phyloP scores from a whole-genome alignment of 73 alveolate genomes.

The Paramecium primaurelia region DNA sequence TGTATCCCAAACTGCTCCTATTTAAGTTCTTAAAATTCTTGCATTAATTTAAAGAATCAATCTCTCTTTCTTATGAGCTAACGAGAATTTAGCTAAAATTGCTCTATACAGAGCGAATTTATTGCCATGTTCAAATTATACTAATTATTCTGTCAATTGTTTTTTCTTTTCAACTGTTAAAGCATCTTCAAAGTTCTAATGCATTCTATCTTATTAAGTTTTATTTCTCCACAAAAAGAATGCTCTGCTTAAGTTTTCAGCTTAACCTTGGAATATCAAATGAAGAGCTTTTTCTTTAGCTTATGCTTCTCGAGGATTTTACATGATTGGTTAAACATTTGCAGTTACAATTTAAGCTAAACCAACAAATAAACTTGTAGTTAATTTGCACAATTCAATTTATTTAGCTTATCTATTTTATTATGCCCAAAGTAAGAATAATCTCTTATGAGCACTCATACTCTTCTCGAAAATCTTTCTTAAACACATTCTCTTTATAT shows the following conservation, averaged over 20 bases:
- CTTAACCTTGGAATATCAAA: not conserved
- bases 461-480: slow-evolving; percentile 17
- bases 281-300: slow-evolving; percentile 1
- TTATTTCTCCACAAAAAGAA: slow-evolving; percentile 18
- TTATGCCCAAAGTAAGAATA: slow-evolving; percentile 29
- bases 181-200: not conserved
- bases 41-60: not conserved
- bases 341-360: slow-evolving; percentile 24
- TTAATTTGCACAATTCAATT: slow-evolving; percentile 18
- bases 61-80: not conserved
- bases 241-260: not conserved
- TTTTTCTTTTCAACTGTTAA: slow-evolving; percentile 1
- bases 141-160: not conserved
- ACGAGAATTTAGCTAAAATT: not conserved
- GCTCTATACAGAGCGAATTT: not conserved
- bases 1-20: not conserved
- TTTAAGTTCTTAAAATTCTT: not conserved
- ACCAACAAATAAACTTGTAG: not conserved
- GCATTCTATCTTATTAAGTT: not conserved
- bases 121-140: not conserved
- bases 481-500: not conserved
- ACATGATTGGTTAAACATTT: not conserved
- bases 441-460: slow-evolving; percentile 27
- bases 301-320: slow-evolving; percentile 20
- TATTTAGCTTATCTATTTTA: slow-evolving; percentile 21